phyloP scores from a whole-genome alignment of 805 yeast species.

The Hanseniaspora taiwanica region DNA sequence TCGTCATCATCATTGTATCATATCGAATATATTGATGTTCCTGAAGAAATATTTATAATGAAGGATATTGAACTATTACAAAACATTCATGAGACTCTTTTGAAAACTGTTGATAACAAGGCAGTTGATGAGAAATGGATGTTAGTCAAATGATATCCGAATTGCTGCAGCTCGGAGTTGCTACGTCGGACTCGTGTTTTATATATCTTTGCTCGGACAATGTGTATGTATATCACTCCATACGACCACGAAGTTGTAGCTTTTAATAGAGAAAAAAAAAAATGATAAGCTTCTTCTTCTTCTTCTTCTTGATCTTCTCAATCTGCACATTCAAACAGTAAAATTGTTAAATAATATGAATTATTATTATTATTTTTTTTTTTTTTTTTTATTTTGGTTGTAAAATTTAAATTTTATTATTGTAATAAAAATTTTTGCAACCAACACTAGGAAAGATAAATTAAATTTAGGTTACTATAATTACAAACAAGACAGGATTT shows the following conservation, averaged over 20 bases:
- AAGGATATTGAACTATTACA: background rate
- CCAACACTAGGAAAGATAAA: background rate
- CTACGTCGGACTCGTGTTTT: background rate
- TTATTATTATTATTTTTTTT: background rate
- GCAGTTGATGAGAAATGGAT: constrained; percentile 1
- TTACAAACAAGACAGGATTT: background rate
- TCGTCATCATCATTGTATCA: background rate
- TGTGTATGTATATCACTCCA: no score
- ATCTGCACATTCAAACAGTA: no score
- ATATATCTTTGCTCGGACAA: no score
- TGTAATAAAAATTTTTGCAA: background rate
- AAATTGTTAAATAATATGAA: background rate
- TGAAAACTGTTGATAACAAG: background rate
- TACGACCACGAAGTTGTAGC: no score
- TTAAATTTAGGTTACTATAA: no score
- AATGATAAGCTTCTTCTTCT: no score
- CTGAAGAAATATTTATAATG: background rate
- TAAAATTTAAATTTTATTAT: no score
- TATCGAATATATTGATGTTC: background rate
- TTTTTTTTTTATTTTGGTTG: constrained; percentile 1
- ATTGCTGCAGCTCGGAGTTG: no score
- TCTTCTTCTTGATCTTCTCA: no score
- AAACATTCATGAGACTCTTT: background rate
- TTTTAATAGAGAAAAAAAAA: no score
- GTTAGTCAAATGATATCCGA: background rate